phyloP scores from a whole-genome alignment of 345 rosid genomes.

The Bruguiera sexangula region DNA sequence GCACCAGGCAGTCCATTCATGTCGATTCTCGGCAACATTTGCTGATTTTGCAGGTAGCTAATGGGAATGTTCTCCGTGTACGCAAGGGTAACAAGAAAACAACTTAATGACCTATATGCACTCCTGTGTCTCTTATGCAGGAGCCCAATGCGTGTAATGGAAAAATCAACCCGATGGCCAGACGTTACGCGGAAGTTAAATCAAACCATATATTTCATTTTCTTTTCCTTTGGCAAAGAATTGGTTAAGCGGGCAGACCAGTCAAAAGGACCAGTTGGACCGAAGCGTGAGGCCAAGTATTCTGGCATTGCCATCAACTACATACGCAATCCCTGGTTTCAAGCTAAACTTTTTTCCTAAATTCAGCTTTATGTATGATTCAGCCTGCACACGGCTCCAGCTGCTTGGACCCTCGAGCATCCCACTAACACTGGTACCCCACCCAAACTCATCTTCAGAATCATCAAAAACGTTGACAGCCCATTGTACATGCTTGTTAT shows the following conservation, averaged over 20 bases:
- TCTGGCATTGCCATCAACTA: conserved; percentile 43
- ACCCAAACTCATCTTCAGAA: conserved; percentile 64
- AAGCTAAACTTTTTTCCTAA: conserved; percentile 46
- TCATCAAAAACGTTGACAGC: conserved; percentile 52
- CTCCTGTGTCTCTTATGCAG: too few relatives aligned
- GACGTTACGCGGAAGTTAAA: too few relatives aligned
- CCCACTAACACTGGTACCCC: conserved; percentile 72
- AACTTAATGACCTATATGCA: too few relatives aligned
- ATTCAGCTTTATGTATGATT: conserved; percentile 56
- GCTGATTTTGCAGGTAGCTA: too few relatives aligned
- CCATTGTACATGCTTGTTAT: conserved; percentile 51
- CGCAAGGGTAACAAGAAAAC: too few relatives aligned
- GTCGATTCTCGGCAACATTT: too few relatives aligned
- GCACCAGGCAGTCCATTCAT: too few relatives aligned
- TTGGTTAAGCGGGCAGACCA: not conserved
- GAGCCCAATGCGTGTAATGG: too few relatives aligned
- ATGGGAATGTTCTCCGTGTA: too few relatives aligned
- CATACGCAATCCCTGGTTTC: conserved; percentile 69
- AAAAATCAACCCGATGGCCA: too few relatives aligned
- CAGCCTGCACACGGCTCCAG: conserved; percentile 53
- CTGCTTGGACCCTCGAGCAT: conserved; percentile 36
- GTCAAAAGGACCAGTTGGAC: conserved; percentile 72
- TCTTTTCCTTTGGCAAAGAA: too few relatives aligned
- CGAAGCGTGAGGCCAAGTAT: conserved; percentile 59
- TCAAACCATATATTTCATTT: too few relatives aligned